These are phyloP conservation scores for Leccinum imitatum DNA, from an alignment of 768 basidiomycete species.

Conservation along the genomic window DNA sequence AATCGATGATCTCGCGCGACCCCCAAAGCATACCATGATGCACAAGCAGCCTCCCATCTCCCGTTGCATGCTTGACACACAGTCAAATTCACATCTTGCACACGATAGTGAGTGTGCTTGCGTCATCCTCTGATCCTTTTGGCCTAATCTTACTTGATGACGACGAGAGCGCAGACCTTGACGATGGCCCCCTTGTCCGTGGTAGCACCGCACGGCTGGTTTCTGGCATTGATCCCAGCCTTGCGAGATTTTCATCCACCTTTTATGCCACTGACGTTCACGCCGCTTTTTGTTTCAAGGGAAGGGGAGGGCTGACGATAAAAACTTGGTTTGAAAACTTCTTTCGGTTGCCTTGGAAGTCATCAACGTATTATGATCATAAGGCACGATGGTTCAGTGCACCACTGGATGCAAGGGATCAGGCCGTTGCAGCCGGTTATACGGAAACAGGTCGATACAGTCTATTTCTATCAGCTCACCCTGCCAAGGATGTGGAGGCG, in stretches of 20 bases:
- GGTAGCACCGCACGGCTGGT: neutral
- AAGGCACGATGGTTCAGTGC: neutral
- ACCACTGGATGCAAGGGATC: neutral
- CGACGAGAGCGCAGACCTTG: neutral
- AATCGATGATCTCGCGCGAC: neutral
- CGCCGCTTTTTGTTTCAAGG: neutral
- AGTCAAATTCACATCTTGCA: neutral
- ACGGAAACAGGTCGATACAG: neutral
- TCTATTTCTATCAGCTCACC: neutral
- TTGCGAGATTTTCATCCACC: neutral
- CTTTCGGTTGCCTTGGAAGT: neutral
- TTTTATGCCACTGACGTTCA: neutral
- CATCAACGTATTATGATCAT: neutral
- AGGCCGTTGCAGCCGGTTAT: neutral
- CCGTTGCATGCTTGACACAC: neutral
- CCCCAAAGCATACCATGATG: neutral
- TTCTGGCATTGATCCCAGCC: neutral
- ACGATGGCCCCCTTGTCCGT: neutral
- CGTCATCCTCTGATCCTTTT: neutral
- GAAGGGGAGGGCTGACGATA: neutral
- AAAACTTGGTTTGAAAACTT: neutral
- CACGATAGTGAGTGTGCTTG: neutral
- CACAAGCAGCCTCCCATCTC: too few relatives aligned
- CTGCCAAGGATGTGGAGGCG: neutral
- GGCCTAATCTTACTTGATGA: neutral